Base-by-base conservation (phyloP, 345 rosid species). In the Ceriops decandra region DNA sequence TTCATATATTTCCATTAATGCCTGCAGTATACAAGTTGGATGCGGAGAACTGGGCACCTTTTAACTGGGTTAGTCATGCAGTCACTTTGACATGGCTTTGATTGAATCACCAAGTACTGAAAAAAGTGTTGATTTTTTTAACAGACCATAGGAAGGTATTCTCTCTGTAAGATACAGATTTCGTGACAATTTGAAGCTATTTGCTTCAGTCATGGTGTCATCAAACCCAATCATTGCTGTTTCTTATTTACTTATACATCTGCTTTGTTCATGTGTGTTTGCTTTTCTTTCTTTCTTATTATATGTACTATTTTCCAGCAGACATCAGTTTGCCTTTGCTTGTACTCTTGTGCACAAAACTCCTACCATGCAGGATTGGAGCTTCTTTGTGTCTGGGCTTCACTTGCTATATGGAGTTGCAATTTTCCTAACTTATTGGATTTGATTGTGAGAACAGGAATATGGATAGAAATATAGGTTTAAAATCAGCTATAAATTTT, bases 351-450 rank as follows among this genome's bases (percentile, higher is more conserved):
- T 51, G 59, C 35, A 26, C 26, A 19, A 19, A 36, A 33, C 33
- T 22, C 20, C 26, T 24, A 6, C 5, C 16, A 7, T 35, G 33
- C 47, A 33, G 46, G 53, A 65, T 6, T 52, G 7, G 15, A 15
- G 52, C 59, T 52, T n/a, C 5, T 7, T 16, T 67, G 16, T 22
- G 11, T 16, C 62, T 57, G 35, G 35, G 52, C 17, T 36, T 9
- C 33, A 8, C 57, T 67, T 56, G 22, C 52, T 31, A 6, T 67
- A 21, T 7, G 32, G 69, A 66, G 16, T 66, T 66, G 16, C 16
- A 10, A n/a, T 58, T 42, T 38, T 36, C 20, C 22, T 10, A 57
- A 20, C 22, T 64, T 58, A 26, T 57, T 58, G 21, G n/a, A 13
- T 68, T 42, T 46, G 33, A 58, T 26, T 67, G 20, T 21, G 16